phyloP scores from a whole-genome alignment of 2,329 filamentous ascomycete species.

The Berkeleyomyces basicola region DNA sequence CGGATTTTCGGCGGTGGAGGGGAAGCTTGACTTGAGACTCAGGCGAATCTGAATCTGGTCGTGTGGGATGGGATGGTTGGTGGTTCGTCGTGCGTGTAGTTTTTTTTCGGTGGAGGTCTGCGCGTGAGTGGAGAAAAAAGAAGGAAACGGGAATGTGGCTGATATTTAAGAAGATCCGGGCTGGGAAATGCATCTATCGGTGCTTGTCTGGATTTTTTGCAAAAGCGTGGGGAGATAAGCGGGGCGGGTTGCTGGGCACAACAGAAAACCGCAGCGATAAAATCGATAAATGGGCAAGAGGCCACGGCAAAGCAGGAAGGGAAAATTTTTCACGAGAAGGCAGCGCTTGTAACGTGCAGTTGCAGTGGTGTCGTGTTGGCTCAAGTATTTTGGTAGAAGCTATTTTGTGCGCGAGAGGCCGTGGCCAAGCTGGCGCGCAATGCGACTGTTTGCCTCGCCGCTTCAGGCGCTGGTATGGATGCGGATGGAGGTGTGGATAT shows the following conservation, averaged over 20 bases:
- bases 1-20: no score
- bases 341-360: no score
- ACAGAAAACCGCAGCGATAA: not conserved
- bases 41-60: not conserved
- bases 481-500: no score
- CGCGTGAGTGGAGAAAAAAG: constrained; percentile 13
- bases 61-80: not conserved
- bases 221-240: not conserved
- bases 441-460: no score
- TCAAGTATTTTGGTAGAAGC: no score
- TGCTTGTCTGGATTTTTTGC: not conserved
- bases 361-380: no score
- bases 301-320: not conserved
- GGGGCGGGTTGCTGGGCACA: not conserved
- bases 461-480: no score
- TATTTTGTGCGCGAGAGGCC: no score
- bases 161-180: constrained; percentile 1
- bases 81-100: constrained; percentile 3
- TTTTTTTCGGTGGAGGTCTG: constrained; percentile 10
- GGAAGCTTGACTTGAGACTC: not conserved
- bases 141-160: constrained; percentile 11
- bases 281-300: constrained; percentile 4
- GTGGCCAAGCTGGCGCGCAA: no score
- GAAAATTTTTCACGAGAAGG: not conserved
- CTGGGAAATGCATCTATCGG: constrained; percentile 4